A percentile compares a stretch with the other conserved stretches of the same genome.
Conservation (phyloP, 2,329 filamentous ascomycete genomes). For the Hawksworthiomyces lignivorus region DNA sequence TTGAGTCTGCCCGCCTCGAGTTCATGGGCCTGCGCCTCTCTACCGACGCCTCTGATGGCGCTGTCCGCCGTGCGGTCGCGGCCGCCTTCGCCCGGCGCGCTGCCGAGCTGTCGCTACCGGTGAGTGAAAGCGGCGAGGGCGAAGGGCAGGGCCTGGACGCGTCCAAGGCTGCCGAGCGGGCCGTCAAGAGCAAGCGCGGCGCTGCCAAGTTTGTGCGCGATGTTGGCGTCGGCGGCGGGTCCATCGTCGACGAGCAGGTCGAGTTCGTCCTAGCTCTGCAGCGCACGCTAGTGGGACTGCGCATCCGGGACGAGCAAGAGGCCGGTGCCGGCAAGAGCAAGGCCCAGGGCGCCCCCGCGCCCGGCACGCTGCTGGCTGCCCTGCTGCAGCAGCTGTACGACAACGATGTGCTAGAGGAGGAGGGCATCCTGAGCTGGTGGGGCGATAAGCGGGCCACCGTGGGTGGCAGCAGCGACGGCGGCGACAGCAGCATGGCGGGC, state of each 20-base stretch:
- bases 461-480: slow-evolving; percentile 41
- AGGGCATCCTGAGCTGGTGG: slow-evolving; percentile 88
- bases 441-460: slow-evolving; percentile 59
- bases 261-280: slow-evolving; percentile 81
- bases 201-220: slow-evolving; percentile 32
- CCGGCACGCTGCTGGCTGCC: slow-evolving; percentile 62
- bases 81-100: slow-evolving; percentile 78
- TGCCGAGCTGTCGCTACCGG: slow-evolving; percentile 53
- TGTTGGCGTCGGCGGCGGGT: slow-evolving; percentile 51
- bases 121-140: slow-evolving; percentile 41
- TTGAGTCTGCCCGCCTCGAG: slow-evolving; percentile 77
- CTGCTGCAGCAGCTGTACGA: slow-evolving; percentile 79
- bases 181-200: slow-evolving; percentile 48
- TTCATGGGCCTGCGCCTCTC: slow-evolving; percentile 89
- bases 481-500: slow-evolving; percentile 42
- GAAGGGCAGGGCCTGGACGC: slow-evolving; percentile 44
- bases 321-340: background rate
- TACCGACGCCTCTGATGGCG: slow-evolving; percentile 80
- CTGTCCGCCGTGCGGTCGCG: slow-evolving; percentile 80
- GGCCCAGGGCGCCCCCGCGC: slow-evolving; percentile 33
- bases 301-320: slow-evolving; percentile 10
- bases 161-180: slow-evolving; percentile 54
- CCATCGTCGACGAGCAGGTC: slow-evolving; percentile 63
- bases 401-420: slow-evolving; percentile 78
- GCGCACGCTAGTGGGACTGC: slow-evolving; percentile 60